Evolutionary conservation across 345 rosid genomes (phyloP), one percentile per base, ranked within the genome.

Genomic region (Salix caprea): DNA sequence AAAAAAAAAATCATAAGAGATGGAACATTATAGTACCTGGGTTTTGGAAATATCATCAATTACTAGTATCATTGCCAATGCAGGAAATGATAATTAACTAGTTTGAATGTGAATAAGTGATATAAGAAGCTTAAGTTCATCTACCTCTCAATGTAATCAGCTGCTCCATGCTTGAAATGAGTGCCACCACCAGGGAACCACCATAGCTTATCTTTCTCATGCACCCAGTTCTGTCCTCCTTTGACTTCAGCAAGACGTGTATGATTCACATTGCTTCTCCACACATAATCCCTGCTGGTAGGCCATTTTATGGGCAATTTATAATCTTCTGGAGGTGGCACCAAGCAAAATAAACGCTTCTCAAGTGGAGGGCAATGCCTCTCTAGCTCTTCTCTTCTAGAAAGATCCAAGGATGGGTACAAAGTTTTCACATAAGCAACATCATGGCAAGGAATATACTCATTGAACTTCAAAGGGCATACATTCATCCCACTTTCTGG

Each of bases 101-200:
- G 52, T 42, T 36, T 36, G 48, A 48, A 66, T 2, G 67, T 4
- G 24, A 73, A 32, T 76, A 54, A 12, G 44, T 18, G 36, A 32
- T 36, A 40, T 24, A 60, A 61, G 28, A 65, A 48, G 23, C 18
- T 71, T 58, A 65, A 71, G 21, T 46, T 34, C 23, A 75, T 18
- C 67, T 76, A 92, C 99, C 99, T 87, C 75, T 93, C 85, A 75
- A 96, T 96, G 77, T 96, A 96, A 76, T 93, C 99, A 64, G 90
- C 44, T 79, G 98, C 98, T 26, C 99, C 98, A 65, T 92, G 92
- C 84, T 93, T 96, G 82, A 96, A 96, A 90, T 96, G 94, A 69
- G 99, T 91, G 71, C 99, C 99, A 54, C 99, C 99, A 44, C 98
- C 97, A 1, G 99, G 99, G 71, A 96, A 96, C 96, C 96, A 93